Base-by-base conservation (phyloP, 2,329 filamentous ascomycete species). In the Sclerotinia subarctica region DNA sequence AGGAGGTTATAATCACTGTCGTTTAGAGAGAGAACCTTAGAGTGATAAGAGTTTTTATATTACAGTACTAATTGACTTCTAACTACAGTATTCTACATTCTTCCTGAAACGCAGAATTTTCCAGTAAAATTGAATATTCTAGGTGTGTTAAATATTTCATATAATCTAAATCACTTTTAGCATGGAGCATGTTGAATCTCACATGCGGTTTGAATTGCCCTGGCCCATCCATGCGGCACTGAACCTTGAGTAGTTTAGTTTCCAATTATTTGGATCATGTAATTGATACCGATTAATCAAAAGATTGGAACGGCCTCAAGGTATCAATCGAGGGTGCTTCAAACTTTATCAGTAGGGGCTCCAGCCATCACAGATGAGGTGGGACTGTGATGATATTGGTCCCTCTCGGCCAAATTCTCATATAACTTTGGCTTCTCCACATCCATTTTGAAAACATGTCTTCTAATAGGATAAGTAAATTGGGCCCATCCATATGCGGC, bases 401-500 rank as follows among this genome's bases (percentile, higher is more conserved):
- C 26, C 5, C 19, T n/a, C 5, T 56, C 13, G 24, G 11, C 19
- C 6, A 56, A 17, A 3, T 32, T 46, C 42, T 63, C 53, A 38
- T 59, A 32, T 10, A 66, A 38, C 3, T 19, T 26, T 24, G 60
- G 46, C 21, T 32, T 51, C 26, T 63, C 57, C 38, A 67, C 47
- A 46, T 67, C 42, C 29, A 63, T 47, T 17, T 26, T 24, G 2
- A 67, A 46, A 19, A 67, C 17, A 46, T 67, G 52, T 63, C 58
- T 35, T 13, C n/a, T 67, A 29, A 67, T 46, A 13, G 60, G 47
- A 19, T 67, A 63, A 13, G 57, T 51, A 21, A 67, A 38, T 54
- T 67, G 65, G 15, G 38, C 42, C 29, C 46, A 47, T 24, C 65
- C 65, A 46, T 57, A 63, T 5, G 57, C 65, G 4, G 65, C 65